Evolutionary conservation across 2,329 filamentous ascomycete species (phyloP).

Genomic region (Aspergillus brunneoviolaceus): DNA sequence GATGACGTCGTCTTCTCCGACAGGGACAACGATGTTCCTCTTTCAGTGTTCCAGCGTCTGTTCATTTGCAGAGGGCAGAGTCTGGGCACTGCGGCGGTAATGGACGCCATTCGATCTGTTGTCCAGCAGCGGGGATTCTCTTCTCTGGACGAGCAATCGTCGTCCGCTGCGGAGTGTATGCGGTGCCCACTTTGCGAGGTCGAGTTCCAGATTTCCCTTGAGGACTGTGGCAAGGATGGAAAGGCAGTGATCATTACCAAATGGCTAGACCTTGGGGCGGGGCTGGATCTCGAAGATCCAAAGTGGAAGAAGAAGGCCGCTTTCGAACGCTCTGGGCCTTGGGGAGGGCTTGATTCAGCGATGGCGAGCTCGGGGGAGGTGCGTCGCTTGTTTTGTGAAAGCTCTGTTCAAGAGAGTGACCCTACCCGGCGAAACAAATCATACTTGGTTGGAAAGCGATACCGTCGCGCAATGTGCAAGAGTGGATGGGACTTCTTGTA

Average conservation of each 20-base stretch:
- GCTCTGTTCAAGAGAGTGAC: background rate
- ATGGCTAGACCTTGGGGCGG: conserved; percentile 8
- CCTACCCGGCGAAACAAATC: conserved; percentile 4
- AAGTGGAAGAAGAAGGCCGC: conserved; percentile 3
- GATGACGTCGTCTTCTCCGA: no score
- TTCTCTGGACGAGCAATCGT: no score
- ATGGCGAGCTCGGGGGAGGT: background rate
- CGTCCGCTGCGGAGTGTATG: background rate
- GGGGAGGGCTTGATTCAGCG: background rate
- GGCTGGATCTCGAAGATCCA: conserved; percentile 1
- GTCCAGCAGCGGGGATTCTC: background rate
- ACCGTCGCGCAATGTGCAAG: background rate
- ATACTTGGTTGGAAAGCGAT: background rate
- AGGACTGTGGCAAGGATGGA: conserved; percentile 6
- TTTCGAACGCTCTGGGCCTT: background rate
- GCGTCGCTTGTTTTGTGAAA: background rate
- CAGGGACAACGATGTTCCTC: background rate
- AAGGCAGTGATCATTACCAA: conserved; percentile 8
- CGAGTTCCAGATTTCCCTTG: conserved; percentile 1
- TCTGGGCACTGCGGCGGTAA: background rate
- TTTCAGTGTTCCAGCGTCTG: background rate
- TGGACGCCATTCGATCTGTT: background rate
- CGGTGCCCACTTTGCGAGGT: background rate
- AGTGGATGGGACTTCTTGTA: no score
- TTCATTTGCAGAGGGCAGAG: background rate